A percentile compares a stretch with the other conserved stretches of the same genome.
phyloP scores from a whole-genome alignment of 331 rosid genomes.

The Prunus yedoensis region DNA sequence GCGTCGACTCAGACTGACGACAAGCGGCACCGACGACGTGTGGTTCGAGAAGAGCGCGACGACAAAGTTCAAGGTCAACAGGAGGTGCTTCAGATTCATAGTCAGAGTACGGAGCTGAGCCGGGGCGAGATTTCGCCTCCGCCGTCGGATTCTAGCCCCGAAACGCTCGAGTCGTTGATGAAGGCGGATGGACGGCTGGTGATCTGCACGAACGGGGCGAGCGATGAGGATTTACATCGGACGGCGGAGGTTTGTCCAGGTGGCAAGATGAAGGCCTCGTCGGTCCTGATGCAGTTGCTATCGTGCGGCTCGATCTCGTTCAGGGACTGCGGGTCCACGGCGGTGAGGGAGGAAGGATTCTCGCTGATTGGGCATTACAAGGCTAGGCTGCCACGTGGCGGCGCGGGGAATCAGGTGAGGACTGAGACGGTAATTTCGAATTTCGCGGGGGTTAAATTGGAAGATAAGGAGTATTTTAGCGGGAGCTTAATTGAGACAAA shows the following conservation, averaged over 20 bases:
- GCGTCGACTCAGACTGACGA: constrained; percentile 97
- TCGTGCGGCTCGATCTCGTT: constrained; percentile 91
- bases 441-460: constrained; percentile 57
- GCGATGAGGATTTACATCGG: constrained; percentile 30
- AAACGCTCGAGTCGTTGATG: constrained; percentile 79
- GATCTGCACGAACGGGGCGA: constrained; percentile 25
- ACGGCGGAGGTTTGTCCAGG: constrained; percentile 48
- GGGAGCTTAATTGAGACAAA: constrained; percentile 85
- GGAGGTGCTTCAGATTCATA: constrained; percentile 16
- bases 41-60: constrained; percentile 31
- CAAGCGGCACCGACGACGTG: constrained; percentile 61
- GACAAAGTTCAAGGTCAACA: constrained; percentile 31
- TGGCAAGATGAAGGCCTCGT: constrained; percentile 72
- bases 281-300: constrained; percentile 72
- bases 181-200: constrained; percentile 70
- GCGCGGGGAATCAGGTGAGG: constrained; percentile 45
- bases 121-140: constrained; percentile 95
- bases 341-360: constrained; percentile 58
- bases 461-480: constrained; percentile 92
- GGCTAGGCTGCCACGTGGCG: constrained; percentile 55
- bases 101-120: constrained; percentile 68
- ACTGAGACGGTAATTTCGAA: constrained; percentile 42
- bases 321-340: constrained; percentile 55
- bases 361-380: constrained; percentile 63
- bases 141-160: constrained; percentile 96